phyloP scores from a whole-genome alignment of 1,139 yeast genomes.

The Yamadazyma friedrichii region DNA sequence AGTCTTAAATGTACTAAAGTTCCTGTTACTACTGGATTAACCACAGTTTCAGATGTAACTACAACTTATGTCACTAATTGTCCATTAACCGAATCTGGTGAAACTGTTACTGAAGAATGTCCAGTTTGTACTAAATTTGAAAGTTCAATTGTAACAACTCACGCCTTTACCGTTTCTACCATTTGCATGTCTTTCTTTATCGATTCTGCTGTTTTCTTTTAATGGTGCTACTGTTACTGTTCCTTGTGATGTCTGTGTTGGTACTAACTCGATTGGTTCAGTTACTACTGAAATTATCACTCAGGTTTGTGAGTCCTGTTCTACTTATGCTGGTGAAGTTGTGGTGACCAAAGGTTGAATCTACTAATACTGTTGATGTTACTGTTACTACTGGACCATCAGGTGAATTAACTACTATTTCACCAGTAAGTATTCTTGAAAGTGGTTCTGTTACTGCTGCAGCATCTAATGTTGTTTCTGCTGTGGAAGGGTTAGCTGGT shows the following conservation, averaged over 20 bases:
- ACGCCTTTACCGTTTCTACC: slow-evolving; percentile 6
- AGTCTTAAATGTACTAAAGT: slow-evolving; percentile 28
- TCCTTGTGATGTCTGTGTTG: slow-evolving; percentile 13
- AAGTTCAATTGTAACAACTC: slow-evolving; percentile 2
- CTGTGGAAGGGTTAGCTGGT: slow-evolving; percentile 1
- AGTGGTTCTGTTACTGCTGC: background rate
- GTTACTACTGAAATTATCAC: background rate
- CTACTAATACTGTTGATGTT: slow-evolving; percentile 1
- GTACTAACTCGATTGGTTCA: slow-evolving; percentile 12
- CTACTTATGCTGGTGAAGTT: background rate
- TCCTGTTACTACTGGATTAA: slow-evolving; percentile 28
- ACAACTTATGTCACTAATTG: slow-evolving; percentile 34
- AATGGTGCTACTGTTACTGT: slow-evolving; percentile 5
- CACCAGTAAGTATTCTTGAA: background rate
- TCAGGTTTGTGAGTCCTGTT: background rate
- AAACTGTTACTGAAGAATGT: slow-evolving; percentile 14
- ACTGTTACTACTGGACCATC: slow-evolving; percentile 2
- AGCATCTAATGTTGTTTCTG: background rate
- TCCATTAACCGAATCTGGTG: slow-evolving; percentile 46
- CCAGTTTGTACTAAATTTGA: slow-evolving; percentile 4
- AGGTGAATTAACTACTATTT: slow-evolving; percentile 1
- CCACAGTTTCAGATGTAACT: slow-evolving; percentile 18
- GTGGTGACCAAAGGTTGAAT: background rate
- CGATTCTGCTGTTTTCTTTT: slow-evolving; percentile 37
- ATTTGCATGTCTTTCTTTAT: slow-evolving; percentile 19